Percentiles rank a stretch among this genome's conserved stretches.
Conservation (phyloP, 192 early-diverging fungal genomes). For the Spizellomyces sp. region DNA sequence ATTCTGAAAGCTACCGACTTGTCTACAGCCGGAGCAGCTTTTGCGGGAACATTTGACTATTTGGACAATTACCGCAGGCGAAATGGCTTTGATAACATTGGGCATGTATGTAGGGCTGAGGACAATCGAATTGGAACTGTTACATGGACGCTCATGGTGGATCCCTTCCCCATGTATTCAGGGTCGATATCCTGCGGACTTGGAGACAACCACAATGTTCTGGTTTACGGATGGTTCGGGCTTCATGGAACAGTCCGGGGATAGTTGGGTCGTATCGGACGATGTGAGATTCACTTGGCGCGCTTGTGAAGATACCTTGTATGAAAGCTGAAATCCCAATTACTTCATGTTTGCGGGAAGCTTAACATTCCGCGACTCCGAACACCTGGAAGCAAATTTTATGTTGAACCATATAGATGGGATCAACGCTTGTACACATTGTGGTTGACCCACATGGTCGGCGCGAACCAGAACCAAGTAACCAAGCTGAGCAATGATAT, state of each 20-base stretch:
- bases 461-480: slow-evolving; percentile 44
- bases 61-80: slow-evolving; percentile 65
- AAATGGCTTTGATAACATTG: slow-evolving; percentile 68
- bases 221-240: slow-evolving; percentile 80
- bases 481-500: slow-evolving; percentile 69
- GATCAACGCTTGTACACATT: slow-evolving; percentile 75
- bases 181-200: slow-evolving; percentile 67
- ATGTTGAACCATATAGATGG: slow-evolving; percentile 83
- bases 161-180: not conserved
- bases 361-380: slow-evolving; percentile 68
- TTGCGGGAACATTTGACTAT: slow-evolving; percentile 70
- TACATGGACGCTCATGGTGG: not conserved
- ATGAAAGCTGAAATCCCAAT: not conserved
- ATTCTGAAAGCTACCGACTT: slow-evolving; percentile 59
- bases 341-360: slow-evolving; percentile 37
- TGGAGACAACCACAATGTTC: slow-evolving; percentile 68
- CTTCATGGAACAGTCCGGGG: slow-evolving; percentile 36
- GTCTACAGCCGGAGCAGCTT: slow-evolving; percentile 66
- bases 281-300: slow-evolving; percentile 9
- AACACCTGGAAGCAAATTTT: slow-evolving; percentile 66
- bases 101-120: slow-evolving; percentile 40
- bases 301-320: not conserved
- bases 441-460: slow-evolving; percentile 16
- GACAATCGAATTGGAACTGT: not conserved
- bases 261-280: slow-evolving; percentile 28